Evolutionary conservation across 129 eudicot species (phyloP), one percentile per base, ranked within the genome.

Genomic region (Flaveria linearis): DNA sequence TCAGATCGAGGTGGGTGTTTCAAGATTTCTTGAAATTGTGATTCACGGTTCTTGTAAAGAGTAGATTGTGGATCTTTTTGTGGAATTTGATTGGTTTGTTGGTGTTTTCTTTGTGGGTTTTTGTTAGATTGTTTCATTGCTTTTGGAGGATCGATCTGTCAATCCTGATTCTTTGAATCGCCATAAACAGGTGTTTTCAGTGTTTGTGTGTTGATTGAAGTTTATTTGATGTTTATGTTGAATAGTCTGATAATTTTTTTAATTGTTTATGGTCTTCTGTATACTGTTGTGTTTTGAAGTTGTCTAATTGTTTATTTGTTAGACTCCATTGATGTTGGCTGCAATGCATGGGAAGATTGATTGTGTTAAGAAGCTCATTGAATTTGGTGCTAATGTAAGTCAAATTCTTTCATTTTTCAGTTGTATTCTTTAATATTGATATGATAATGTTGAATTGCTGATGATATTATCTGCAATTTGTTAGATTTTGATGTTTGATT

Each of bases 401-500:
- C 47, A 58, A 72, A 12, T 47, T 74, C 63, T 50, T 52, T 75
- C 63, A 1, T 13, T 65, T 64, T 25, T 12, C 67, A 55, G 23
- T 47, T 68, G 14, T 16, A 58, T 11, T 18, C 41, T 61, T 68
- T 33, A 0, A 62, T 3, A 62, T 5, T 62, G 17, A 14, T 10
- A 13, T 62, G 45, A 61, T 61, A 12, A 50, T 68, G 49, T 36
- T 10, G 20, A 77, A 65, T 28, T 68, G 53, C 16, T 64, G 39
- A 56, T 77, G 7, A 33, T 30, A 11, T 77, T 18, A 30, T 28
- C 36, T 63, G 36, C 50, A 74, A 42, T 55, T 60, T 30, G 8
- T 41, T 85, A 95, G 99, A 89, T 95, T 78, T 86, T 95, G 84
- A 86, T 87, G 92, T 95, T 95, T 70, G 99, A 95, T 87, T 87